Evolutionary conservation across 805 yeast species (phyloP).

Genomic region (Wickerhamomyces bovis): DNA sequence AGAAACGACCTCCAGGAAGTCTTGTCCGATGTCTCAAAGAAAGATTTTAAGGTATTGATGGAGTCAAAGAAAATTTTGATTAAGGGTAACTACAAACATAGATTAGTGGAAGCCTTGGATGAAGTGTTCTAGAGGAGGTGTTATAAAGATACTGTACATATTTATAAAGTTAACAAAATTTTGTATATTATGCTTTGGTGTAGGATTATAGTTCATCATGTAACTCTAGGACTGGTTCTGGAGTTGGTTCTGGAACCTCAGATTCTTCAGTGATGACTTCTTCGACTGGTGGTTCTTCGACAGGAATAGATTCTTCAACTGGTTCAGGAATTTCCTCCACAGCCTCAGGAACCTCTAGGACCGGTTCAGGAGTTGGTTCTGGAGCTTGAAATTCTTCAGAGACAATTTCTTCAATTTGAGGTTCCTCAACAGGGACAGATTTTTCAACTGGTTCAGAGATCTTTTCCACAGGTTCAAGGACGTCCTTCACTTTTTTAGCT

Average conservation of each 20-base stretch:
- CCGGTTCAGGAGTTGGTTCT: no score
- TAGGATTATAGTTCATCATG: neutral
- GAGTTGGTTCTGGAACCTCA: neutral
- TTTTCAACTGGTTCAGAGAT: neutral
- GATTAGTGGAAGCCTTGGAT: constrained; percentile 13
- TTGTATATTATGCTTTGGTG: neutral
- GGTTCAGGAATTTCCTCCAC: no score
- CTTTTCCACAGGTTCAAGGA: neutral
- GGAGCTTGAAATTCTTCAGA: no score
- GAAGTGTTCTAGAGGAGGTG: constrained; percentile 10
- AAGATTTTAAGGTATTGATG: constrained; percentile 41
- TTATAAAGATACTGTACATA: constrained; percentile 3
- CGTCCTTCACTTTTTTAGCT: neutral
- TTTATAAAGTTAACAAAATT: neutral
- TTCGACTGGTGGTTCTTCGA: neutral
- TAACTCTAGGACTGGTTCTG: neutral
- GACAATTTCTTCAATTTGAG: neutral
- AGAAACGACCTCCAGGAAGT: constrained; percentile 56
- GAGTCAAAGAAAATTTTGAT: constrained; percentile 43
- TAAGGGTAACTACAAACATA: constrained; percentile 20
- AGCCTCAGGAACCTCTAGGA: no score
- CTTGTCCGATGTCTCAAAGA: constrained; percentile 42
- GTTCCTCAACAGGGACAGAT: neutral
- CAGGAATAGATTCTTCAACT: neutral
- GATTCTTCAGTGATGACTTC: neutral